phyloP scores from a whole-genome alignment of 257 asterid genomes.

The Lycium ferocissimum region DNA sequence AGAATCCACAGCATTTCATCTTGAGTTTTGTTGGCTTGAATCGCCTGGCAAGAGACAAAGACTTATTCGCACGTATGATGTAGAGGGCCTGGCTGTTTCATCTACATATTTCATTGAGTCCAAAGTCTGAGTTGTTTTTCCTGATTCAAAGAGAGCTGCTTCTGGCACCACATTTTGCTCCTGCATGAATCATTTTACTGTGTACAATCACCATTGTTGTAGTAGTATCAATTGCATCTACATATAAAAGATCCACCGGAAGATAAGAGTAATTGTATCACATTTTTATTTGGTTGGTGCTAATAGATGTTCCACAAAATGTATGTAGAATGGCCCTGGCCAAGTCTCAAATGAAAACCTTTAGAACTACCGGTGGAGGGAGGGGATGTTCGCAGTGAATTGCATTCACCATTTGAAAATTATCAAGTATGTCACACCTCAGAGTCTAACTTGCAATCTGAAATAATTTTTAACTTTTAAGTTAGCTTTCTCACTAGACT shows the following conservation, averaged over 20 bases:
- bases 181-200: neutral
- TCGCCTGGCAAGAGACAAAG: slow-evolving; percentile 81
- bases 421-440: neutral
- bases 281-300: neutral
- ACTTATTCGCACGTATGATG: slow-evolving; percentile 84
- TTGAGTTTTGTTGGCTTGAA: slow-evolving; percentile 91
- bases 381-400: neutral
- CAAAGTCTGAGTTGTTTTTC: slow-evolving; percentile 50
- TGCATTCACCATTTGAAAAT: neutral
- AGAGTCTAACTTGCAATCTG: neutral
- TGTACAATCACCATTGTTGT: neutral
- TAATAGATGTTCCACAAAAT: neutral
- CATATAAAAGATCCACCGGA: neutral
- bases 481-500: neutral
- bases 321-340: slow-evolving; percentile 9
- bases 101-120: slow-evolving; percentile 83
- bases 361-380: neutral
- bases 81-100: slow-evolving; percentile 86
- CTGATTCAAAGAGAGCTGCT: slow-evolving; percentile 3
- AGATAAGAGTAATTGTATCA: neutral
- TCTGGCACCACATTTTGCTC: neutral
- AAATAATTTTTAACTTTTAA: too few species aligned
- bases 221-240: neutral
- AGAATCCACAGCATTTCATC: slow-evolving; percentile 82
- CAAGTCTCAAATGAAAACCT: neutral